Conservation (phyloP, 805 yeast genomes). For the Cyberlindnera maclurae region DNA sequence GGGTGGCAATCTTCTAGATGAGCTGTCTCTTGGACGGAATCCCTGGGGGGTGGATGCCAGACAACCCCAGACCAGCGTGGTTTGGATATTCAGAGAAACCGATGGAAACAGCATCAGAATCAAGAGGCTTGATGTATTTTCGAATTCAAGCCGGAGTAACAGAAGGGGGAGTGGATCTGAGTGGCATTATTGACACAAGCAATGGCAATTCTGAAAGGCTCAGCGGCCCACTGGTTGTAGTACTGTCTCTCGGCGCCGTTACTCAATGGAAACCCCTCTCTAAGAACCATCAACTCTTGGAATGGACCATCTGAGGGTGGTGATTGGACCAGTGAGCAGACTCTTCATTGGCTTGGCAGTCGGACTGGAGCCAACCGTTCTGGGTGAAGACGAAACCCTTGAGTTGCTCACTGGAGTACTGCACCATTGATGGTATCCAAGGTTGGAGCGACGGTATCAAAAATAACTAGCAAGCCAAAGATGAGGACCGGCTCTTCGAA, state of each 20-base stretch:
- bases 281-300: slow-evolving; percentile 97
- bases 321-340: slow-evolving; percentile 99
- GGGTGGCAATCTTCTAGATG: slow-evolving; percentile 86
- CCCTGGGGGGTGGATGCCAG: slow-evolving; percentile 99
- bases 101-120: slow-evolving; percentile 98
- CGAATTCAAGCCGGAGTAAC: slow-evolving; percentile 99
- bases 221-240: slow-evolving; percentile 98
- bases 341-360: slow-evolving; percentile 97
- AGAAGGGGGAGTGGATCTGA: slow-evolving; percentile 99
- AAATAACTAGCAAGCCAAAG: slow-evolving; percentile 81
- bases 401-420: slow-evolving; percentile 98
- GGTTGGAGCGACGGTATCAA: slow-evolving; percentile 98
- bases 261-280: slow-evolving; percentile 99
- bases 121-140: slow-evolving; percentile 98
- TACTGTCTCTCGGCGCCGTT: slow-evolving; percentile 94
- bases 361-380: slow-evolving; percentile 99
- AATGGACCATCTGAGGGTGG: slow-evolving; percentile 99
- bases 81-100: slow-evolving; percentile 98
- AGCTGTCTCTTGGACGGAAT: slow-evolving; percentile 97
- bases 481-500: slow-evolving; percentile 97
- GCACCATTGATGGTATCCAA: slow-evolving; percentile 92
- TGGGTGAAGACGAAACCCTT: slow-evolving; percentile 97
- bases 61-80: slow-evolving; percentile 98
- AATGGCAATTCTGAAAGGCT: slow-evolving; percentile 98
- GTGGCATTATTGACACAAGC: slow-evolving; percentile 94